Evolutionary conservation across 148 eudicot genomes (phyloP).

Genomic region (Nepenthes mirabilis): DNA sequence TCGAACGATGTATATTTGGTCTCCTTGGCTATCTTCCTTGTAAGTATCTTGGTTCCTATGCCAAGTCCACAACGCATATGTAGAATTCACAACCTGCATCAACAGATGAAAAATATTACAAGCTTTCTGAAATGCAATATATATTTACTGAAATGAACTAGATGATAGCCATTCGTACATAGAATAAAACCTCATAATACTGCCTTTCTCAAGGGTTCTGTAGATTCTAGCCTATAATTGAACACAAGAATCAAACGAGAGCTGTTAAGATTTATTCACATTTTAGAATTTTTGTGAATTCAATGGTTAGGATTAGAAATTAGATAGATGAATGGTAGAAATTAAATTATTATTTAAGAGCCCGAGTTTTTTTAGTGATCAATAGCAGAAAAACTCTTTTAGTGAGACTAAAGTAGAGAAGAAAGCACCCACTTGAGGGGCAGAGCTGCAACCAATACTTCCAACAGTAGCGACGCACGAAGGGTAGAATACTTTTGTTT

Average conservation of each 20-base stretch:
- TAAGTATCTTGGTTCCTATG: conserved; percentile 78
- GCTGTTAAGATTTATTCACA: neutral
- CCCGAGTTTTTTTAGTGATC: no score
- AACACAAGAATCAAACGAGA: neutral
- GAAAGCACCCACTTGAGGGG: no score
- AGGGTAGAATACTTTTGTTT: no score
- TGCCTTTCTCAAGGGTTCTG: neutral
- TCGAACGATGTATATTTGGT: conserved; percentile 72
- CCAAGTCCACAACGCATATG: conserved; percentile 97
- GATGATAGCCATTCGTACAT: neutral
- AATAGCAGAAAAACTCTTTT: no score
- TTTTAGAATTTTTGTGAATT: no score
- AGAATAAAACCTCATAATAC: neutral
- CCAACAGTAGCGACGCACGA: no score
- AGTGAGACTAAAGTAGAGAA: no score
- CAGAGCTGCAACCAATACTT: no score
- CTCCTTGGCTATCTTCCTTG: conserved; percentile 47
- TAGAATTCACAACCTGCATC: conserved; percentile 63
- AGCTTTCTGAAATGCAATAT: no score
- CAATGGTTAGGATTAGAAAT: no score
- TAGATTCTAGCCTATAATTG: neutral
- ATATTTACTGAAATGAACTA: neutral
- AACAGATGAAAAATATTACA: neutral
- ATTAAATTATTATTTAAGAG: no score
- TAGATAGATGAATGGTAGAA: no score